These are phyloP conservation scores for Xylaria telfairii DNA, from an alignment of 495 filamentous ascomycete genomes.

Conservation along the genomic window DNA sequence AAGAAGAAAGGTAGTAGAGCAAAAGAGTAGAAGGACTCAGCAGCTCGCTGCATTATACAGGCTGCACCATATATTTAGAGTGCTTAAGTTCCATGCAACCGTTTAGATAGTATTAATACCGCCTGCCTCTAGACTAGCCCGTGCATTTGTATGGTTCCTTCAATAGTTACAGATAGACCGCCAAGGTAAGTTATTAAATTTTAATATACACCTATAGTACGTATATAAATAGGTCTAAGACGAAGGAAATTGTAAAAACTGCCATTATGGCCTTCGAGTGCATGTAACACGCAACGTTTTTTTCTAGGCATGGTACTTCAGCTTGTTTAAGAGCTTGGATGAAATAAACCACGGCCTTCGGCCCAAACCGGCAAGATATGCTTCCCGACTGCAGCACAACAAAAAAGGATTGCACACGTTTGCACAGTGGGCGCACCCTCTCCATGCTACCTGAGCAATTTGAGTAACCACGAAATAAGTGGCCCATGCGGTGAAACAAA, in stretches of 20 bases:
- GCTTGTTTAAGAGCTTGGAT: not conserved
- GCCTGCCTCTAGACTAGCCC: not conserved
- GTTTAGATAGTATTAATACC: too few relatives aligned
- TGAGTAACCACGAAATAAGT: not conserved
- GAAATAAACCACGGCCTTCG: not conserved
- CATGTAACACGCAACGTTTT: not conserved
- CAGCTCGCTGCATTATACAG: too few relatives aligned
- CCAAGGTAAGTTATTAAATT: not conserved
- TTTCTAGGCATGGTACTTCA: not conserved
- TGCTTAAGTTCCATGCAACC: too few relatives aligned
- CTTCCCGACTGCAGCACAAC: not conserved
- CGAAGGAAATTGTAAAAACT: not conserved
- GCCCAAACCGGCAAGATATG: not conserved
- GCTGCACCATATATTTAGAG: too few relatives aligned
- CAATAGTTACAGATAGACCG: not conserved
- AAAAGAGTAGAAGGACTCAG: constrained; percentile 5
- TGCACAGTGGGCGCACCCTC: not conserved
- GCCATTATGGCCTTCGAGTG: not conserved
- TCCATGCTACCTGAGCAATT: not conserved
- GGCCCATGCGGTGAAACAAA: not conserved
- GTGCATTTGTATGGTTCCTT: not conserved
- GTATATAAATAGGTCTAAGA: not conserved
- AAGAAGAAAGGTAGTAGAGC: constrained; percentile 4
- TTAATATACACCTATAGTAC: too few relatives aligned
- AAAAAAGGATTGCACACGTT: not conserved